Base-by-base conservation (phyloP, 768 basidiomycete species). In the Russula sp. region DNA sequence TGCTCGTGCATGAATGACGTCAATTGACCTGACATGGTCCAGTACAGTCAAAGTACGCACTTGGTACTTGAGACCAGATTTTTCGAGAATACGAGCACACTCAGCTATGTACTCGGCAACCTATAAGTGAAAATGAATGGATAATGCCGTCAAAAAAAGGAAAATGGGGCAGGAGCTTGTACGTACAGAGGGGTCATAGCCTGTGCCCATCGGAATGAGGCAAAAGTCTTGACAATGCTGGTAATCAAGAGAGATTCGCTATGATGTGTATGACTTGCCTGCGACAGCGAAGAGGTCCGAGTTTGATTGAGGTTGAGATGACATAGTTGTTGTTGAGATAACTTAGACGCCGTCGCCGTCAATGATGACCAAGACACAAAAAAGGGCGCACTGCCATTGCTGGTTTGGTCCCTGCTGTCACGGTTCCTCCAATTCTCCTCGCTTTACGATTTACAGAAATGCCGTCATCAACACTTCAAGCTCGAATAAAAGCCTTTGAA, bases 161-260 rank as follows among this genome's bases (percentile, higher is more conserved):
- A 11, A 40, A 20, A n/a, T 6, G 44, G 32, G 32, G 44, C 13
- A 22, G 9, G 32, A 6, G 14, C 31, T 37, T 18, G 20, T 20
- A 63, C 81, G 51, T 66, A 88, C 92, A 6, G 89, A 92, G 27
- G 89, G 76, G 35, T 84, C 82, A 16, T 47, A 57, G 13, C 73
- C 82, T 2, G 88, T 90, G 60, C 92, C 92, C 59, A 94, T 87
- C 13, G 92, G 93, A 60, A 94, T 86, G 44, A 94, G 82, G 70
- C 92, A 94, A 71, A 95, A 93, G 73, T 94, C 92, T 92, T 63
- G 20, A n/a, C 18, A 18, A 18, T 2, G 39, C n/a, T 14, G 49
- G 44, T 45, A 32, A 44, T 27, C 3, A 27, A 27, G 27, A 20
- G 44, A 35, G 56, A 65, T 45, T 51, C 60, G 44, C 40, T 40